Base-by-base conservation (phyloP, 768 basidiomycete genomes). In the Rhizopogon salebrosus region DNA sequence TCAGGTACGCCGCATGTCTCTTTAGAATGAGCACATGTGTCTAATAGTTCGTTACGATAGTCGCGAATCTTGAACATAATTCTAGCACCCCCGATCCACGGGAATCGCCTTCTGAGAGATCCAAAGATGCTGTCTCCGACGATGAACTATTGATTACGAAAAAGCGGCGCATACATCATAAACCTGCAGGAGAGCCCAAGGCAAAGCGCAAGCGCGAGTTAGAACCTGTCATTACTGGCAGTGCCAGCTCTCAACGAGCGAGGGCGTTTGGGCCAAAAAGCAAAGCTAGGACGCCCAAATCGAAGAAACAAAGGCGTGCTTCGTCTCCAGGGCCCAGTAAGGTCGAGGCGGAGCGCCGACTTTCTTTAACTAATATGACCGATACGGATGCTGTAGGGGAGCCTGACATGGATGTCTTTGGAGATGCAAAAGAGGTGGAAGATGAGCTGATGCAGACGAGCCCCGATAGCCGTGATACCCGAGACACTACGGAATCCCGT, bases 1-100 rank as follows among this genome's bases (percentile, higher is more conserved):
- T 67, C 74, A 20, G 84, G 84, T 85, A 71, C 54, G 65, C 57
- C 3, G 27, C 11, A 26, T 41, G 22, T 29, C 6, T 5, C 7
- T 31, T 41, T 23, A 16, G 27, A 4, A 5, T 16, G 3, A 22
- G 4, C 35, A 23, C 4, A 10, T n/a, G 7, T 48, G 24, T 50
- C 23, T 50, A 26, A 39, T 6, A 16, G 14, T 26, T 26, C 40
- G 14, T 14, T 10, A 36, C 29, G 3, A 9, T 22, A 70, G 66
- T 13, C 20, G 55, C 24, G 56, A 41, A 49, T 68, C 37, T 50
- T 14, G 65, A 60, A 38, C 54, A 59, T 40, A 62, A 62, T 48
- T 46, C 60, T 34, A 58, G 39, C 41, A 29, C 53, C 8, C 20
- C 56, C 34, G 58, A 56, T 24, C 40, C 45, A 18, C 53, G 42